Conservation (phyloP, 75 land plant species). For the Pinus albicaulis region DNA sequence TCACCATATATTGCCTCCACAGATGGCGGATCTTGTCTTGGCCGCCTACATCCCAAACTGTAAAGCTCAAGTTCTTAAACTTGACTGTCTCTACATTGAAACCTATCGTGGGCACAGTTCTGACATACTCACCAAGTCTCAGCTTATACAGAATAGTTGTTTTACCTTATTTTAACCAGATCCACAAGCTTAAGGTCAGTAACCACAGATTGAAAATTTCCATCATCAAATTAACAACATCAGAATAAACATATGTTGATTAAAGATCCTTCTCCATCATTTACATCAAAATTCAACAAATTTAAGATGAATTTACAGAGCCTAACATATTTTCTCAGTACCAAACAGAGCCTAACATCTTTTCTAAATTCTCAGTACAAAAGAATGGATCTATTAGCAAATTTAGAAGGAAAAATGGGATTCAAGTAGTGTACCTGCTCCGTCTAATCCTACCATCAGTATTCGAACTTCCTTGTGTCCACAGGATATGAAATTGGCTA, state of each 20-base stretch:
- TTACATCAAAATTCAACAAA: too few species aligned
- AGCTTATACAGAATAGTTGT: constrained; percentile 33
- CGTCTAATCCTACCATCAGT: constrained; percentile 27
- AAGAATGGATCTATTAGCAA: too few species aligned
- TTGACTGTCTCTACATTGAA: constrained; percentile 35
- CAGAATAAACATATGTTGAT: too few species aligned
- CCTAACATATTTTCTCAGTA: too few species aligned
- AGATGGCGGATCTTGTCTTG: constrained; percentile 25
- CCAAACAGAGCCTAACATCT: too few species aligned
- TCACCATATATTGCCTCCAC: constrained; percentile 18
- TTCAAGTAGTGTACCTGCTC: constrained; percentile 17
- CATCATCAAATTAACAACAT: too few species aligned
- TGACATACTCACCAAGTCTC: constrained; percentile 30
- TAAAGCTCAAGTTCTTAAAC: constrained; percentile 23
- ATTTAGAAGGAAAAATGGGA: too few species aligned
- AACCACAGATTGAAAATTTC: too few species aligned
- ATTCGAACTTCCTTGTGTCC: constrained; percentile 20
- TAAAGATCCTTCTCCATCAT: too few species aligned
- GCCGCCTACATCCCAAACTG: constrained; percentile 45
- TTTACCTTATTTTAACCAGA: constrained; percentile 13
- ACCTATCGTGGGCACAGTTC: constrained; percentile 36
- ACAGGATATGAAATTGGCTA: constrained; percentile 5
- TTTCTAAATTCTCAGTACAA: too few species aligned
- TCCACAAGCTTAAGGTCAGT: too few species aligned
- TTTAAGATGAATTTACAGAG: too few species aligned